Percentiles rank a stretch among this genome's conserved stretches.
Conservation (phyloP, 768 basidiomycete genomes). For the Rhizopogon rudus region DNA sequence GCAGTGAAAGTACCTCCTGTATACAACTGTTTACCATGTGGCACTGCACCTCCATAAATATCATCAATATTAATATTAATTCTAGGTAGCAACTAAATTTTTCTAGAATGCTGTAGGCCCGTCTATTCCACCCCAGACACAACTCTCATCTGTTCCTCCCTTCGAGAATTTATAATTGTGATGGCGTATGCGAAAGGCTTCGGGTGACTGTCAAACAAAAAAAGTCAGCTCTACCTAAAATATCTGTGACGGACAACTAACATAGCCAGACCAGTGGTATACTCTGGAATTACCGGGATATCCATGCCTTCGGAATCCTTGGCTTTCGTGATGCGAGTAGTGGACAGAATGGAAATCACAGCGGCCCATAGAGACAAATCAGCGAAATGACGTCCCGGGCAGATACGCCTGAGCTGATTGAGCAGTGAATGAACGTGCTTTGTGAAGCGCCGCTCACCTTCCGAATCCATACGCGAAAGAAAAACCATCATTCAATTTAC, state of each 20-base stretch:
- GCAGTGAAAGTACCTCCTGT: conserved; percentile 9
- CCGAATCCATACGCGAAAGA: not conserved
- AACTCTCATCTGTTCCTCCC: not conserved
- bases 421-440: not conserved
- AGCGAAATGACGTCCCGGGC: conserved; percentile 3
- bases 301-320: conserved; percentile 1
- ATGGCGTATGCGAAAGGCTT: conserved; percentile 1
- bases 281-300: not conserved
- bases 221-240: not conserved
- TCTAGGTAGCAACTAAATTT: too few relatives aligned
- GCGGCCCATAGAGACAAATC: conserved; percentile 3
- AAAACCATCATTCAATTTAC: not conserved
- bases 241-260: not conserved
- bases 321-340: conserved; percentile 3
- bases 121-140: not conserved
- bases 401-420: not conserved
- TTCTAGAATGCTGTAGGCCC: too few relatives aligned
- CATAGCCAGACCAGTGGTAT: not conserved
- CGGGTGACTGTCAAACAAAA: not conserved
- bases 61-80: too few relatives aligned
- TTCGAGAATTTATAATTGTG: not conserved
- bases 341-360: conserved; percentile 1
- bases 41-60: conserved; percentile 7
- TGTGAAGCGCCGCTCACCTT: not conserved
- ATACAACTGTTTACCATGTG: conserved; percentile 23